These are phyloP conservation scores for Tetradesmus lagerheimii DNA, from an alignment of 139 green algal species.

Conservation along the genomic window DNA sequence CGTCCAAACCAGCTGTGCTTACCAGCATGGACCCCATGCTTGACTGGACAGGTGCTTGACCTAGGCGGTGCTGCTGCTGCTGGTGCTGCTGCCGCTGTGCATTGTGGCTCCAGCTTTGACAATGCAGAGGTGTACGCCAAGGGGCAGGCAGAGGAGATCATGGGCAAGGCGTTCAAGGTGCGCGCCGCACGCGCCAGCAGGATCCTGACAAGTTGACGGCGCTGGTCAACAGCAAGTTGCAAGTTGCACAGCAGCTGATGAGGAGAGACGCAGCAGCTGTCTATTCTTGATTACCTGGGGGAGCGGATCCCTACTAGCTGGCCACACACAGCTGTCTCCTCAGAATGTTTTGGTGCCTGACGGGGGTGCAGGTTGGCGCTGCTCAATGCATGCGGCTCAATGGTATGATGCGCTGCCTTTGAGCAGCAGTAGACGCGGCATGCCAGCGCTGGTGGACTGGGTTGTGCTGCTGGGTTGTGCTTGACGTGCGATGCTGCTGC, in stretches of 20 bases:
- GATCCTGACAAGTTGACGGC: not conserved
- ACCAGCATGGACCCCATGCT: not conserved
- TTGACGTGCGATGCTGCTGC: not conserved
- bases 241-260: too few relatives aligned
- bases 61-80: not conserved
- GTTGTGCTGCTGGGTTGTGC: too few relatives aligned
- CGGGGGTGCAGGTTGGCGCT: not conserved
- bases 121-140: constrained; percentile 89
- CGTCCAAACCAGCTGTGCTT: too few relatives aligned
- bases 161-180: constrained; percentile 85
- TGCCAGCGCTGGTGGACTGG: too few relatives aligned
- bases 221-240: too few relatives aligned
- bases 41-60: not conserved
- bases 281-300: too few relatives aligned
- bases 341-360: not conserved
- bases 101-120: constrained; percentile 72
- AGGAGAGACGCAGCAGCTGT: too few relatives aligned
- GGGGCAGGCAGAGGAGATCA: constrained; percentile 84
- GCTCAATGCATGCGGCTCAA: too few relatives aligned
- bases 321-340: too few relatives aligned
- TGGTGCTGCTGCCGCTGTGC: constrained; percentile 2
- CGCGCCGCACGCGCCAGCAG: too few relatives aligned
- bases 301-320: too few relatives aligned
- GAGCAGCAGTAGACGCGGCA: not conserved
- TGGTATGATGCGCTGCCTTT: too few relatives aligned